These are phyloP conservation scores for Thamnidium elegans DNA, from an alignment of 192 early-diverging fungal species.

Conservation along the genomic window DNA sequence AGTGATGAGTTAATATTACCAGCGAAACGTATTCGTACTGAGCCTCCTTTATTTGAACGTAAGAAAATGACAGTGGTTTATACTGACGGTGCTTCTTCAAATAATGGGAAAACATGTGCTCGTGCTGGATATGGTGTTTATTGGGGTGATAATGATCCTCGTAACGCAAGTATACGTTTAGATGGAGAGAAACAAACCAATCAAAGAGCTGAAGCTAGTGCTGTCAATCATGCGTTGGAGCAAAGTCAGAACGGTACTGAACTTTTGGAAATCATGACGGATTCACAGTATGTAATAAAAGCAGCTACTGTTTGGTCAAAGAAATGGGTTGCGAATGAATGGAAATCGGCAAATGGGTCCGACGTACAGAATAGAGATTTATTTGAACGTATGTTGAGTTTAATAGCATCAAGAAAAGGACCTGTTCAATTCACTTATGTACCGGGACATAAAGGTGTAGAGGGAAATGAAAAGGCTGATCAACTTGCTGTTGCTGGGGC, in stretches of 20 bases:
- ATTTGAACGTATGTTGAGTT: conserved; percentile 52
- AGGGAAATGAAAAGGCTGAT: conserved; percentile 84
- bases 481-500: conserved; percentile 73
- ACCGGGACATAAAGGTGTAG: conserved; percentile 63
- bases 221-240: conserved; percentile 54
- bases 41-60: not conserved
- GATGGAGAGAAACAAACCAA: conserved; percentile 59
- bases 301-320: conserved; percentile 66
- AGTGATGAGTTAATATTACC: too few relatives aligned
- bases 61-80: conserved; percentile 51
- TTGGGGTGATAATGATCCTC: conserved; percentile 67
- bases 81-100: conserved; percentile 77
- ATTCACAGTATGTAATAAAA: conserved; percentile 74
- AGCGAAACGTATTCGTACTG: not conserved
- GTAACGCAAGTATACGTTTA: conserved; percentile 61
- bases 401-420: conserved; percentile 41
- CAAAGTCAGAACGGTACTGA: conserved; percentile 32
- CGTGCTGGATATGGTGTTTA: conserved; percentile 84
- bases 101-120: conserved; percentile 66
- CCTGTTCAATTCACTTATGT: conserved; percentile 58
- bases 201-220: conserved; percentile 71
- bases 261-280: conserved; percentile 64
- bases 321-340: conserved; percentile 69
- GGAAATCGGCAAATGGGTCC: conserved; percentile 54
- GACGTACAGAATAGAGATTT: conserved; percentile 79